Percentiles rank a stretch among this genome's conserved stretches.
Evolutionary conservation across 2,329 filamentous ascomycete genomes (phyloP).

Genomic region (Sclerotiophoma versabilis): DNA sequence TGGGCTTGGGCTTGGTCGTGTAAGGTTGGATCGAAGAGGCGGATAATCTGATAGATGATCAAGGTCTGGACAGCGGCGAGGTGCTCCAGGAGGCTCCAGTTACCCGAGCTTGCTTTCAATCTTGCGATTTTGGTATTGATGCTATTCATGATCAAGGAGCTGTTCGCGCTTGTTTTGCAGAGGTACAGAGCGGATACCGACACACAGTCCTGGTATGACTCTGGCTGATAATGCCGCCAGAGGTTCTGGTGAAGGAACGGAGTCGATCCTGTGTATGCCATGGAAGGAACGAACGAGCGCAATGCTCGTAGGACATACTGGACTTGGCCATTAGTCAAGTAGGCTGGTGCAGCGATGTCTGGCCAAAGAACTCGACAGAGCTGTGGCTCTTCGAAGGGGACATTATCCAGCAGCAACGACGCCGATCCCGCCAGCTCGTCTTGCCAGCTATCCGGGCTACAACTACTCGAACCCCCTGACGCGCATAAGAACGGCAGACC

Average conservation of each 20-base stretch:
- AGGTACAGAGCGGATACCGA: conserved; percentile 35
- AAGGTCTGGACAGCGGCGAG: conserved; percentile 43
- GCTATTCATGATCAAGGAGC: conserved; percentile 22
- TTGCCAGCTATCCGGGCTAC: conserved; percentile 24
- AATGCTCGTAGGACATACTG: conserved; percentile 22
- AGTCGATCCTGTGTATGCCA: conserved; percentile 35
- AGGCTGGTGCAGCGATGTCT: conserved; percentile 12
- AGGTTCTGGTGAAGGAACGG: conserved; percentile 35
- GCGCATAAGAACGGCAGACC: conserved; percentile 5
- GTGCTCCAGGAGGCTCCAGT: conserved; percentile 35
- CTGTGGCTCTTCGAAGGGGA: neutral
- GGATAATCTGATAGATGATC: conserved; percentile 43
- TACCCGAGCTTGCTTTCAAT: conserved; percentile 19
- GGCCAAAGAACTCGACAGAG: neutral
- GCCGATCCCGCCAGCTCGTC: conserved; percentile 12
- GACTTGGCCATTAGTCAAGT: conserved; percentile 26
- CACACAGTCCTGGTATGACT: conserved; percentile 37
- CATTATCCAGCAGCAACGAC: neutral
- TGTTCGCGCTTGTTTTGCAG: conserved; percentile 30
- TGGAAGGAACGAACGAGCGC: conserved; percentile 26
- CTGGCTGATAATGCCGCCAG: conserved; percentile 28
- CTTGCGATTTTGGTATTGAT: conserved; percentile 33
- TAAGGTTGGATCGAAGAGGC: conserved; percentile 36
- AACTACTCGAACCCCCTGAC: conserved; percentile 8
- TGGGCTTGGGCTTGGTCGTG: conserved; percentile 22